Percentiles rank a stretch among this genome's conserved stretches.
Conservation (phyloP, 495 filamentous ascomycete genomes). For the Talaromyces thailandensis region DNA sequence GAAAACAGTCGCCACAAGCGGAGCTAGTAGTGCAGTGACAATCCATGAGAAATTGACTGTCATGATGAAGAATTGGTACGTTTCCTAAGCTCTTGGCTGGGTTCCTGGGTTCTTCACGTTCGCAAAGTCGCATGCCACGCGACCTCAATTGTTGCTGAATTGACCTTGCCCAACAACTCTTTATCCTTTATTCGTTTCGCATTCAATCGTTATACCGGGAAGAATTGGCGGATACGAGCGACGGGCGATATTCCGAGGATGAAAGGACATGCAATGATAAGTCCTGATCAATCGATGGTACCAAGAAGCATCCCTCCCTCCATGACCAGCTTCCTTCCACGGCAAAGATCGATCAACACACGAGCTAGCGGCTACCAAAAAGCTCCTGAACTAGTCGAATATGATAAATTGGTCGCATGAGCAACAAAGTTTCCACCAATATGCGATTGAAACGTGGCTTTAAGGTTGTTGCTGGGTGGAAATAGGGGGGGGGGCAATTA, state of each 20-base stretch:
- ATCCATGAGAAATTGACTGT: slow-evolving; percentile 14
- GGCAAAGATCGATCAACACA: not conserved
- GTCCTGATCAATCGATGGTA: not conserved
- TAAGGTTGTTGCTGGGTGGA: not conserved
- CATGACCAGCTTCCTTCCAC: not conserved
- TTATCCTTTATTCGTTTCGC: not conserved
- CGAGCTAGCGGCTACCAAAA: not conserved
- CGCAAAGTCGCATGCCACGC: not conserved
- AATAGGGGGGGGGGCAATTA: slow-evolving; percentile 5
- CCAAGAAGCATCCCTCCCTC: not conserved
- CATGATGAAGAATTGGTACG: not conserved
- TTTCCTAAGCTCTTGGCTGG: not conserved
- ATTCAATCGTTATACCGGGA: not conserved
- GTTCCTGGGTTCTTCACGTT: not conserved
- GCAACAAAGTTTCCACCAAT: not conserved
- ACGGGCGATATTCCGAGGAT: not conserved
- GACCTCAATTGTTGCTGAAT: not conserved
- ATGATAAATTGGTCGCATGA: not conserved
- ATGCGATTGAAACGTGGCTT: slow-evolving; percentile 5
- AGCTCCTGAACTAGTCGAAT: not conserved
- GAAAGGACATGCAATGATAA: not conserved
- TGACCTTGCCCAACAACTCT: not conserved
- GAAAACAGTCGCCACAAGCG: slow-evolving; percentile 26
- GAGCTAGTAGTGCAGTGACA: slow-evolving; percentile 23
- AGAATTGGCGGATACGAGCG: not conserved